Conservation (phyloP, 306 rosid genomes). For the Cucumis sativus region DNA sequence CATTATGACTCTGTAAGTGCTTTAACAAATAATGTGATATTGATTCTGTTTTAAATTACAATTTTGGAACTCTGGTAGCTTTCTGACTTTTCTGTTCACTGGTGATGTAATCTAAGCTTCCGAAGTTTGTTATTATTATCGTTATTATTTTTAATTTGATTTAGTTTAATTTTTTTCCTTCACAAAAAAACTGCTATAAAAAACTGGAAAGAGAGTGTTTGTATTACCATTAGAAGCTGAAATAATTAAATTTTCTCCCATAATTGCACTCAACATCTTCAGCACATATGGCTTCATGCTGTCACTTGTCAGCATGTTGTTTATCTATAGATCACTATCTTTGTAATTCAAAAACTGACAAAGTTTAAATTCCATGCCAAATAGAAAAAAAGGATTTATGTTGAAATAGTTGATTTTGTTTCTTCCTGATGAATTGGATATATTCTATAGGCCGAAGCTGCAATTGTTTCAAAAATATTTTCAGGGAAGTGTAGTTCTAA, state of each 20-base stretch:
- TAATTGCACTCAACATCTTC: background rate
- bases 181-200: background rate
- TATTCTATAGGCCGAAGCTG: slow-evolving; percentile 59
- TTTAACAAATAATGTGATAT: background rate
- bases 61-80: background rate
- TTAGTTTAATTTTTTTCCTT: background rate
- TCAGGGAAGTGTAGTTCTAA: slow-evolving; percentile 49
- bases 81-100: background rate
- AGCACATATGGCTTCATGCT: background rate
- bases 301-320: background rate
- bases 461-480: slow-evolving; percentile 46
- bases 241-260: background rate
- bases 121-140: too few relatives aligned
- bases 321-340: background rate
- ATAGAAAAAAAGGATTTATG: background rate
- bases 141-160: too few relatives aligned
- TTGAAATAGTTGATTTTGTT: slow-evolving; percentile 4
- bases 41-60: background rate
- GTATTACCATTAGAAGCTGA: background rate
- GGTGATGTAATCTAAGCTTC: background rate
- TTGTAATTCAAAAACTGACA: background rate
- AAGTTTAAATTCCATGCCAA: background rate
- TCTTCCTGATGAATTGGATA: background rate
- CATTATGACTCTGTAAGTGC: slow-evolving; percentile 63
- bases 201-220: background rate